Evolutionary conservation across 768 basidiomycete genomes (phyloP).

Genomic region (Russula dissimulans): DNA sequence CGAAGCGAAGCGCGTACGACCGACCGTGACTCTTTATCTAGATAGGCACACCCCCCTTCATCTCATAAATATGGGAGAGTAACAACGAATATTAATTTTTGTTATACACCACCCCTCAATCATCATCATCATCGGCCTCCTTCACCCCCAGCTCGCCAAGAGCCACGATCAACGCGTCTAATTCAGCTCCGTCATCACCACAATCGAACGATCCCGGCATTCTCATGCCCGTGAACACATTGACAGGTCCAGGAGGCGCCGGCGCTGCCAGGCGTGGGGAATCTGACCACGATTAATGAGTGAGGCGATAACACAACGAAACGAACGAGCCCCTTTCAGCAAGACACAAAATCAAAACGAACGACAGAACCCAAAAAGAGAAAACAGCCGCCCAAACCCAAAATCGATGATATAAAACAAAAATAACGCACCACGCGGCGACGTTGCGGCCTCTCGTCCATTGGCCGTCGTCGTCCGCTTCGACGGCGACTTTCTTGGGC

Average conservation of each 20-base stretch:
- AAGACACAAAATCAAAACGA: not conserved
- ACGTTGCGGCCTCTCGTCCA: constrained; percentile 12
- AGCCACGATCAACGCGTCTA: not conserved
- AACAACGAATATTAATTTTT: not conserved
- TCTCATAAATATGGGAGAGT: no score
- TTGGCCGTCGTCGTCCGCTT: constrained; percentile 1
- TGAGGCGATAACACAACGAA: no score
- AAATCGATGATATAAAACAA: not conserved
- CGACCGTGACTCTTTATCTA: no score
- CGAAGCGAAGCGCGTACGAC: no score
- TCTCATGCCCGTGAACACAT: not conserved
- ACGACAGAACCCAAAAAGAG: not conserved
- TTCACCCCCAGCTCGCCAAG: not conserved
- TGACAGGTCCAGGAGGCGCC: no score
- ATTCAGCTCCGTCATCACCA: not conserved
- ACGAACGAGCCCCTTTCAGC: no score
- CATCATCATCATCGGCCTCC: not conserved
- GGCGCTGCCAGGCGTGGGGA: not conserved
- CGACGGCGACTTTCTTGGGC: not conserved
- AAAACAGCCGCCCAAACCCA: not conserved
- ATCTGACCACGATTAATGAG: not conserved
- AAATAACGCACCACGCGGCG: constrained; percentile 12
- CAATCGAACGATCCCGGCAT: constrained; percentile 9
- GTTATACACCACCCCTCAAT: no score
- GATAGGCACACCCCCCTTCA: no score